Evolutionary conservation across 2,329 filamentous ascomycete species (phyloP), one percentile per base, ranked within the genome.

Genomic region (Lecanicillium sp.): DNA sequence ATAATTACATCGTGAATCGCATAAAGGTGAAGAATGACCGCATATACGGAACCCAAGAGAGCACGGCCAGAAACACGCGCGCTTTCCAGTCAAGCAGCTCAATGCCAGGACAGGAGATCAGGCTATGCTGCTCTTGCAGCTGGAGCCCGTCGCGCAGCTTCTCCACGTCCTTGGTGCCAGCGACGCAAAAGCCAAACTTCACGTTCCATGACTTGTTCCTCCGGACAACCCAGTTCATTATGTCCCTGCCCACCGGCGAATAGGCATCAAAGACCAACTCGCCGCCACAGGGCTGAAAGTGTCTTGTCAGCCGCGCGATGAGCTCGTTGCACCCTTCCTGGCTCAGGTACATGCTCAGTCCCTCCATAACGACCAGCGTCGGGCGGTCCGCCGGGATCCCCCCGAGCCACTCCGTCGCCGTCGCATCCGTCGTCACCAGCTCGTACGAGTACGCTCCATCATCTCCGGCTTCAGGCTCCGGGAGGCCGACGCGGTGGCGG

Each of bases 291-390:
- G 54, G 47, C 4, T 52, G 51, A 48, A 66, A 61, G 17, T 53
- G 55, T 20, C 55, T 51, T 23, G 56, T 55, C 1, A 64, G 46
- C 2, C 58, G 55, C 14, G 23, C 44, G 2, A 63, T 43, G 30
- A 62, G 48, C n/a, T 54, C 44, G 21, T 56, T 49, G 3, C 55
- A 56, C n/a, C 55, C 52, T 9, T 55, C 56, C 10, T 55, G 50
- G 21, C 53, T 39, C 2, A 67, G 49, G 30, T 65, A 67, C 51
- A 61, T 58, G 15, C 58, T 49, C 4, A 67, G 54, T 1, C 64
- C 65, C 44, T 66, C 63, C 42, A 61, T 58, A 21, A 67, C 38
- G 19, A 67, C 50, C 19, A 64, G 44, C 3, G 61, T 61, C 7
- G 64, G 60, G 9, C 61, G 45, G 41, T 65, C 64, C 1, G 52